Conservation (phyloP, 345 rosid genomes). For the Populus tremula region DNA sequence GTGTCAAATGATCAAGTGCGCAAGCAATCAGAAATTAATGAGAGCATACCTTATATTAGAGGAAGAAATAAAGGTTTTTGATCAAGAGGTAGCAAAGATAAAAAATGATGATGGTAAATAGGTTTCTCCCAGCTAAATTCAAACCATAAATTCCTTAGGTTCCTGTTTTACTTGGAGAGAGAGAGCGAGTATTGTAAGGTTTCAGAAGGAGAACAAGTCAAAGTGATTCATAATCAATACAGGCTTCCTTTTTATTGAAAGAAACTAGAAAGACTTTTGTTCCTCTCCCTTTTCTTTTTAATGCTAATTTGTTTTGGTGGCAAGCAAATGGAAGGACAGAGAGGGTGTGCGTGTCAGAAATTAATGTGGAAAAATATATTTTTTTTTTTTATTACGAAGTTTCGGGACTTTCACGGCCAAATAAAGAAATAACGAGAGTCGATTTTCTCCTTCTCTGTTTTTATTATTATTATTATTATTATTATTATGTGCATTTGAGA, state of each 20-base stretch:
- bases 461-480: too few relatives aligned
- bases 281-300: too few relatives aligned
- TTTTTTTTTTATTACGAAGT: too few relatives aligned
- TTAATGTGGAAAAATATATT: too few relatives aligned
- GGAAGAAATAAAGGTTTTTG: neutral
- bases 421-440: too few relatives aligned
- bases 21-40: neutral
- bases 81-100: neutral
- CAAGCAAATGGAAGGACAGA: neutral
- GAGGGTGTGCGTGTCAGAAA: too few relatives aligned
- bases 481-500: too few relatives aligned
- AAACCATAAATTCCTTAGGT: neutral
- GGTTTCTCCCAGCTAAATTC: neutral
- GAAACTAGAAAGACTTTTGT: too few relatives aligned
- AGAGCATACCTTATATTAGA: neutral
- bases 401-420: too few relatives aligned
- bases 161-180: neutral
- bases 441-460: too few relatives aligned
- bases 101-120: neutral
- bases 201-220: neutral
- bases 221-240: neutral
- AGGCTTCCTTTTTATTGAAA: too few relatives aligned
- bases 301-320: neutral
- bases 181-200: slow-evolving; percentile 14
- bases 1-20: neutral